Percentiles rank a stretch among this genome's conserved stretches.
These are phyloP conservation scores for Ustulina deusta DNA, from an alignment of 2,329 filamentous ascomycete genomes.

Conservation along the genomic window DNA sequence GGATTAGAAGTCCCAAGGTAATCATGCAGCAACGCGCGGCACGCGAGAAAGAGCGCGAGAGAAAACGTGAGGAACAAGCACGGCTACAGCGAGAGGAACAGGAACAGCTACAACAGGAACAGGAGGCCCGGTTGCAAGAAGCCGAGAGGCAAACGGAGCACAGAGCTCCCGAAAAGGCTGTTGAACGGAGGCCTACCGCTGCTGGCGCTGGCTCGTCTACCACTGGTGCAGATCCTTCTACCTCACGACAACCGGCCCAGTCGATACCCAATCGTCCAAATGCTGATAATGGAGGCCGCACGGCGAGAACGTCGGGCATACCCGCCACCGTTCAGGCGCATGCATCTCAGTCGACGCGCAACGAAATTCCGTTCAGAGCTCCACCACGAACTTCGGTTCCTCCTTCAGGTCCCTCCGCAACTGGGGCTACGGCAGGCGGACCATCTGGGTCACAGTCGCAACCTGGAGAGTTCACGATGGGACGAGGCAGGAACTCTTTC, in stretches of 20 bases:
- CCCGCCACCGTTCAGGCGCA: conserved; percentile 42
- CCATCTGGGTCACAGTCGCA: conserved; percentile 50
- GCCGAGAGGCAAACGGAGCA: conserved; percentile 71
- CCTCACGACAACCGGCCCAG: conserved; percentile 42
- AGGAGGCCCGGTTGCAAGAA: conserved; percentile 67
- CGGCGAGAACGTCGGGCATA: conserved; percentile 37
- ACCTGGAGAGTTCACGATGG: conserved; percentile 51
- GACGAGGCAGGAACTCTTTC: conserved; percentile 74
- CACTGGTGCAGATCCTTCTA: conserved; percentile 41
- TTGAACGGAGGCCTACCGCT: conserved; percentile 54
- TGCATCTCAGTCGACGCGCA: conserved; percentile 44
- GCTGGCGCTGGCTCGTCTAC: conserved; percentile 54
- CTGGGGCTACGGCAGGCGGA: conserved; percentile 48
- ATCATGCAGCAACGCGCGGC: conserved; percentile 90
- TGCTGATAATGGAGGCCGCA: conserved; percentile 40
- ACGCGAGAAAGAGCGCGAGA: conserved; percentile 81
- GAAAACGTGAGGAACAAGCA: conserved; percentile 70
- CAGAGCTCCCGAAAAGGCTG: conserved; percentile 61
- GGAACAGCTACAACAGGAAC: conserved; percentile 56
- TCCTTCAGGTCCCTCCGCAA: conserved; percentile 35
- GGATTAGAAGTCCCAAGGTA: conserved; percentile 85
- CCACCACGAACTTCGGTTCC: conserved; percentile 39
- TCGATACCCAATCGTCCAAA: conserved; percentile 42
- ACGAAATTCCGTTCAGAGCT: conserved; percentile 40
- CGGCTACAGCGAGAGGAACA: conserved; percentile 56